Conservation (phyloP, 257 asterid genomes). For the Plantago ovata region DNA sequence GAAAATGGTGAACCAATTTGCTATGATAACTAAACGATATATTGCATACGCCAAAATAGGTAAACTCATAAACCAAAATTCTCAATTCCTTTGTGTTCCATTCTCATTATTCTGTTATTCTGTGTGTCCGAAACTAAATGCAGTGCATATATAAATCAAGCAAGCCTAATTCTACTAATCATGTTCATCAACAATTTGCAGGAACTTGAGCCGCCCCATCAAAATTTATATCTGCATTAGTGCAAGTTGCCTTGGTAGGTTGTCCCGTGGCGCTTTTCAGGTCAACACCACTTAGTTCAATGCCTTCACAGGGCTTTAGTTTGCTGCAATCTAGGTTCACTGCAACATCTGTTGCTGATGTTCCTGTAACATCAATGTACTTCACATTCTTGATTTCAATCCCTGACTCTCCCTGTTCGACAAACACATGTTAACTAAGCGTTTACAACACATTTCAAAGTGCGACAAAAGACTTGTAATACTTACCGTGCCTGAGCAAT, state of each 20-base stretch:
- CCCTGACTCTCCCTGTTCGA: background rate
- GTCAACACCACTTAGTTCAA: conserved; percentile 16
- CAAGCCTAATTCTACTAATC: background rate
- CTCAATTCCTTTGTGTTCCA: no score
- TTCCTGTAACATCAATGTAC: conserved; percentile 18
- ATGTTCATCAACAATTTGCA: background rate
- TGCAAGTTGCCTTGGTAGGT: conserved; percentile 18
- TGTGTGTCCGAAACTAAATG: no score
- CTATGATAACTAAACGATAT: no score
- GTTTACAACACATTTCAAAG: background rate
- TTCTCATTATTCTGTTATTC: no score
- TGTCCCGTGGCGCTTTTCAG: conserved; percentile 3
- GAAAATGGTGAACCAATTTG: no score
- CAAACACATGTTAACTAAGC: background rate
- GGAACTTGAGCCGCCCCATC: conserved; percentile 15
- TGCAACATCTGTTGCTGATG: background rate
- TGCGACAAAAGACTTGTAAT: background rate
- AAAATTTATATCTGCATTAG: conserved; percentile 8
- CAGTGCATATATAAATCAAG: background rate
- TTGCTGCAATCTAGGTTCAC: conserved; percentile 19
- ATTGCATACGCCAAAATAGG: no score
- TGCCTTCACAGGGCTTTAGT: conserved; percentile 16
- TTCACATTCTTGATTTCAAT: conserved; percentile 16
- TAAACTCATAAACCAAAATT: no score
- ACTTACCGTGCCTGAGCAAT: background rate